phyloP scores from a whole-genome alignment of 257 asterid genomes.

The Lavandula angustifolia region DNA sequence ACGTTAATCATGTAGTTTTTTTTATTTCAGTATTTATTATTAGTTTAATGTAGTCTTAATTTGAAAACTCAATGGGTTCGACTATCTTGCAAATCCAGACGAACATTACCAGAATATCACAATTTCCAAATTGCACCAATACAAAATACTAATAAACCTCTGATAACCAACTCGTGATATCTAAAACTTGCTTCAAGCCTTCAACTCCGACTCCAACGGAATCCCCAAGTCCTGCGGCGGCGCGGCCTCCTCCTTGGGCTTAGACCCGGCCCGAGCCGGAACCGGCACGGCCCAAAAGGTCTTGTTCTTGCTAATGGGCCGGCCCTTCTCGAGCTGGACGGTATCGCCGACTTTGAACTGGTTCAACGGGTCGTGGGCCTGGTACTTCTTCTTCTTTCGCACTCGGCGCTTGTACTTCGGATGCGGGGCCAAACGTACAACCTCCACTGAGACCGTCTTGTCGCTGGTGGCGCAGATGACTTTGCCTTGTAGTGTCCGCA shows the following conservation, averaged over 20 bases:
- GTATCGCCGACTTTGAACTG: conserved; percentile 81
- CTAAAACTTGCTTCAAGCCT: not conserved
- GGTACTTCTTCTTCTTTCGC: conserved; percentile 90
- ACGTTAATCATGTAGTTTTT: too few relatives aligned
- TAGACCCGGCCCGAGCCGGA: conserved; percentile 36
- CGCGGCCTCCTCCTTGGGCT: conserved; percentile 30
- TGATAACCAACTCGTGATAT: conserved; percentile 24
- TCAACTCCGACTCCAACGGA: conserved; percentile 50
- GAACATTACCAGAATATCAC: not conserved
- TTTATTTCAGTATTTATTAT: too few relatives aligned
- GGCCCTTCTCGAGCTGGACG: conserved; percentile 76
- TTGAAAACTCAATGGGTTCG: too few relatives aligned
- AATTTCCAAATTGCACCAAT: not conserved
- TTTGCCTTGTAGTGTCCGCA: conserved; percentile 66
- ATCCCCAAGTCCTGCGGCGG: conserved; percentile 47
- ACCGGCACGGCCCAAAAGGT: conserved; percentile 67
- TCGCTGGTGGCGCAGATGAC: conserved; percentile 81
- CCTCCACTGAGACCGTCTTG: conserved; percentile 91
- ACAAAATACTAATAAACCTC: conserved; percentile 7
- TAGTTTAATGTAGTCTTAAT: too few relatives aligned
- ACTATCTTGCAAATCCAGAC: too few relatives aligned
- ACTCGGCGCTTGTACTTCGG: conserved; percentile 96
- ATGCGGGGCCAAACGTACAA: conserved; percentile 80
- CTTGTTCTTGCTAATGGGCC: conserved; percentile 87
- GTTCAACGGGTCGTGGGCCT: conserved; percentile 85